Evolutionary conservation across 2,329 filamentous ascomycete species (phyloP).

Genomic region (Claviceps cyperi): DNA sequence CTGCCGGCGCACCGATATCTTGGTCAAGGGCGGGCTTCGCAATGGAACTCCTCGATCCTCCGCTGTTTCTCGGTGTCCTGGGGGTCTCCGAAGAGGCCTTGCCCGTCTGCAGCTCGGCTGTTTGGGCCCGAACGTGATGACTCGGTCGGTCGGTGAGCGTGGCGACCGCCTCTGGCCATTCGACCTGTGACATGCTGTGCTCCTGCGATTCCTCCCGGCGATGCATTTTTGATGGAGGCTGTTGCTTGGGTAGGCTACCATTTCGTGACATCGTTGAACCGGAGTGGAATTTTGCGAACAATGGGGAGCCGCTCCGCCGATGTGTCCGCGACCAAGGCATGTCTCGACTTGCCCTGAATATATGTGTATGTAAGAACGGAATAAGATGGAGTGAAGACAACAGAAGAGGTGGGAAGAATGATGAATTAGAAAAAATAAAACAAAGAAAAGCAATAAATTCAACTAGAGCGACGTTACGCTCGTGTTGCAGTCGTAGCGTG

Average conservation of each 20-base stretch:
- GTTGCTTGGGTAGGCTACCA: not conserved
- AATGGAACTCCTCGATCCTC: conserved; percentile 39
- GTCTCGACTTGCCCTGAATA: not conserved
- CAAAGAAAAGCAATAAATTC: too few species aligned
- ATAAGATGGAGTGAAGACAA: too few species aligned
- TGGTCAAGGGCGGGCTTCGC: conserved; percentile 36
- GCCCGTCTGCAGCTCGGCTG: conserved; percentile 17
- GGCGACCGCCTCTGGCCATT: not conserved
- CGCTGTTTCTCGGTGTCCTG: conserved; percentile 34
- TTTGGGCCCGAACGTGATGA: too few species aligned
- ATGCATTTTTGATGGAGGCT: conserved; percentile 8
- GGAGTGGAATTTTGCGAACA: conserved; percentile 37
- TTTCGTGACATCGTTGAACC: conserved; percentile 15
- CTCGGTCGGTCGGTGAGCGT: too few species aligned
- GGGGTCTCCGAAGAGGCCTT: conserved; percentile 37
- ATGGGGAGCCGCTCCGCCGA: conserved; percentile 27
- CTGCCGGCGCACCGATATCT: conserved; percentile 12
- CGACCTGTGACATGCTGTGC: conserved; percentile 9
- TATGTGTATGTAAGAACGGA: not conserved
- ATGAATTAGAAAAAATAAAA: too few species aligned
- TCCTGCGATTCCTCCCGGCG: conserved; percentile 24
- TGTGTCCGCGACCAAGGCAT: conserved; percentile 1
- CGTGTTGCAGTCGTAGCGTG: not conserved
- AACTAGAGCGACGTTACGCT: too few species aligned
- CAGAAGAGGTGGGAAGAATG: too few species aligned